phyloP scores from a whole-genome alignment of 208 protist genomes.

The Trypanosomatidae sp. region DNA sequence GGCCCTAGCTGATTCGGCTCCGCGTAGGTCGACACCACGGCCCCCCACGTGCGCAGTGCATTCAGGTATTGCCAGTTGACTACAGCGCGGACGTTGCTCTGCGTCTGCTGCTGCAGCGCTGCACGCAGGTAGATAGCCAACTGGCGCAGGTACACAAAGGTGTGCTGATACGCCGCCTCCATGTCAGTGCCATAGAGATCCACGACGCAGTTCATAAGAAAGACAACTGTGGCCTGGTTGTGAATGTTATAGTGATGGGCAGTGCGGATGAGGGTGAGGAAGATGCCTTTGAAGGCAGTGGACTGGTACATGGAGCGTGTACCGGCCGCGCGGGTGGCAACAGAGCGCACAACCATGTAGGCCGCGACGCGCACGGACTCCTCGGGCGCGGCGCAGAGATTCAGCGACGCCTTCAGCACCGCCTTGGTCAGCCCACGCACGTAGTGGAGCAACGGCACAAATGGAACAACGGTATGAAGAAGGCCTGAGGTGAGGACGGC shows the following conservation, averaged over 20 bases:
- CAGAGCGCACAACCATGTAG: slow-evolving; percentile 85
- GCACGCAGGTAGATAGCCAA: slow-evolving; percentile 96
- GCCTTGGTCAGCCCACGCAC: slow-evolving; percentile 80
- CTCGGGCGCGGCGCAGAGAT: slow-evolving; percentile 71
- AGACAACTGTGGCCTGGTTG: slow-evolving; percentile 80
- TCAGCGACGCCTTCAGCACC: slow-evolving; percentile 70
- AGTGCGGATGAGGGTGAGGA: slow-evolving; percentile 89
- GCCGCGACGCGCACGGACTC: slow-evolving; percentile 83
- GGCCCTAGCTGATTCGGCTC: slow-evolving; percentile 84
- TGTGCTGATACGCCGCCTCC: slow-evolving; percentile 93
- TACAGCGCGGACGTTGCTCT: slow-evolving; percentile 91
- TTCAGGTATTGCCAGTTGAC: slow-evolving; percentile 98
- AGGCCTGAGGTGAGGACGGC: slow-evolving; percentile 60
- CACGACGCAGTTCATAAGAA: slow-evolving; percentile 94
- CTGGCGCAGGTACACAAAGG: slow-evolving; percentile 98
- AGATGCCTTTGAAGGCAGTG: slow-evolving; percentile 91
- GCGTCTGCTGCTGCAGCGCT: slow-evolving; percentile 89
- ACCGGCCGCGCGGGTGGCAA: slow-evolving; percentile 85
- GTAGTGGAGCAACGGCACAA: slow-evolving; percentile 90
- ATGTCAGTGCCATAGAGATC: slow-evolving; percentile 96
- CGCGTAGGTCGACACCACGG: slow-evolving; percentile 86
- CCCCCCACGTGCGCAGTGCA: slow-evolving; percentile 92
- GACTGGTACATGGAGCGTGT: slow-evolving; percentile 92
- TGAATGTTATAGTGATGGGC: slow-evolving; percentile 83
- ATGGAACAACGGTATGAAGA: slow-evolving; percentile 72